These are phyloP conservation scores for Musa troglodytarum DNA, from an alignment of 176 grass and related monocot species.

Conservation along the genomic window DNA sequence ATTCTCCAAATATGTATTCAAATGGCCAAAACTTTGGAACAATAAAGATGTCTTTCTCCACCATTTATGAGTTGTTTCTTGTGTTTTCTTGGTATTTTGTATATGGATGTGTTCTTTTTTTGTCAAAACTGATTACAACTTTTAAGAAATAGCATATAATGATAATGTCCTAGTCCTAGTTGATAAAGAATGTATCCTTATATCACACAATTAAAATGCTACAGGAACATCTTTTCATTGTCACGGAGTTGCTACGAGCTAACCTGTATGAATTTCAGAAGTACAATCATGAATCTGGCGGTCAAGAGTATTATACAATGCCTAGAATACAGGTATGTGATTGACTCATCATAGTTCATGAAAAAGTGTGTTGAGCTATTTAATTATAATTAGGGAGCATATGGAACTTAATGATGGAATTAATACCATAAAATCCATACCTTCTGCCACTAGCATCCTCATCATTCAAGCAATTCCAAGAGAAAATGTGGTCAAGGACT, in stretches of 20 bases:
- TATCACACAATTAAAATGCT: not conserved
- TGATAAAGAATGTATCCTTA: not conserved
- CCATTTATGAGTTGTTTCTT: not conserved
- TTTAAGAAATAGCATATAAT: not conserved
- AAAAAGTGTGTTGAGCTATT: not conserved
- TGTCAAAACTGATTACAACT: not conserved
- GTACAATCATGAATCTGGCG: constrained; percentile 76
- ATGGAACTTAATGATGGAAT: not conserved
- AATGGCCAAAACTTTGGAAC: too few relatives aligned
- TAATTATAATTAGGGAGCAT: not conserved
- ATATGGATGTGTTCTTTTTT: not conserved
- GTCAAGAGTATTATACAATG: constrained; percentile 71
- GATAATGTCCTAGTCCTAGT: not conserved
- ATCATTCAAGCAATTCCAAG: too few relatives aligned
- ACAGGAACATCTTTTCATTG: constrained; percentile 98
- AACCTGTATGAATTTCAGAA: constrained; percentile 98
- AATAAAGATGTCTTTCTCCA: too few relatives aligned
- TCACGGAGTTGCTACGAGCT: constrained; percentile 79
- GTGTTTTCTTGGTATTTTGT: not conserved
- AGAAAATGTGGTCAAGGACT: too few relatives aligned
- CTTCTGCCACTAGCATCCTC: too few relatives aligned
- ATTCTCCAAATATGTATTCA: too few relatives aligned
- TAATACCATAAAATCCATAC: not conserved
- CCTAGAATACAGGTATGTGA: constrained; percentile 82
- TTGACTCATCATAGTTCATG: not conserved